Conservation (phyloP, 2,329 filamentous ascomycete species). For the Dichotomopilus funicola region DNA sequence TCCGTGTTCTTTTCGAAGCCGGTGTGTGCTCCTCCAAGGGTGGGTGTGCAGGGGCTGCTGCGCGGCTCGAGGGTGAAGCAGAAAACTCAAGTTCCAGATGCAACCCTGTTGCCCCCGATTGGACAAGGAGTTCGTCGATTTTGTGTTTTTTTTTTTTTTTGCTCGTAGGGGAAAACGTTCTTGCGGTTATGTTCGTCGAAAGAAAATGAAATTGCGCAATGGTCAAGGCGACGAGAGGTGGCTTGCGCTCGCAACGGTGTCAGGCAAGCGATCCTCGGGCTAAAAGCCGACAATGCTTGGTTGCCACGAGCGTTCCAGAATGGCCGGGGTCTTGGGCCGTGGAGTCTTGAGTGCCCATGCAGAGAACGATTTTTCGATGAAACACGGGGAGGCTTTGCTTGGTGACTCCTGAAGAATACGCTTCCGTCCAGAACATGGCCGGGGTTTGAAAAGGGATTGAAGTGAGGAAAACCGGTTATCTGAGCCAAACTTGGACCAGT, state of each 20-base stretch:
- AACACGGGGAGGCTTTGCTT: too few relatives aligned
- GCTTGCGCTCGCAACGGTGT: not conserved
- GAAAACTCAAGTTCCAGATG: not conserved
- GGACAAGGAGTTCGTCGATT: not conserved
- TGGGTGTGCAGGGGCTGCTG: not conserved
- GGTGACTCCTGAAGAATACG: too few relatives aligned
- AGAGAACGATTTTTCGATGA: too few relatives aligned
- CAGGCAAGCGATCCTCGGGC: not conserved
- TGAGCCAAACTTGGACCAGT: too few relatives aligned
- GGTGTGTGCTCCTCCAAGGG: not conserved
- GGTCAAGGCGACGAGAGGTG: not conserved
- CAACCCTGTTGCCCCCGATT: constrained; percentile 1
- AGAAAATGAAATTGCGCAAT: not conserved
- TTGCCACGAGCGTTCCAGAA: not conserved
- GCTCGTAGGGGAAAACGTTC: not conserved
- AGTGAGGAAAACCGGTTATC: too few relatives aligned
- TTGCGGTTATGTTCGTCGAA: not conserved
- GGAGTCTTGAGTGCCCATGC: too few relatives aligned
- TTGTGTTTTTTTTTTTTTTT: not conserved
- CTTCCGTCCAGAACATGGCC: too few relatives aligned
- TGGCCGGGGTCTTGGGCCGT: not conserved
- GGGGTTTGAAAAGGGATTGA: too few relatives aligned
- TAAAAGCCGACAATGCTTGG: not conserved
- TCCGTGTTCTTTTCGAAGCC: not conserved
- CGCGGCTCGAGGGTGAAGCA: not conserved